Conservation (phyloP, 2,329 filamentous ascomycete genomes). For the Fusarium sp. region DNA sequence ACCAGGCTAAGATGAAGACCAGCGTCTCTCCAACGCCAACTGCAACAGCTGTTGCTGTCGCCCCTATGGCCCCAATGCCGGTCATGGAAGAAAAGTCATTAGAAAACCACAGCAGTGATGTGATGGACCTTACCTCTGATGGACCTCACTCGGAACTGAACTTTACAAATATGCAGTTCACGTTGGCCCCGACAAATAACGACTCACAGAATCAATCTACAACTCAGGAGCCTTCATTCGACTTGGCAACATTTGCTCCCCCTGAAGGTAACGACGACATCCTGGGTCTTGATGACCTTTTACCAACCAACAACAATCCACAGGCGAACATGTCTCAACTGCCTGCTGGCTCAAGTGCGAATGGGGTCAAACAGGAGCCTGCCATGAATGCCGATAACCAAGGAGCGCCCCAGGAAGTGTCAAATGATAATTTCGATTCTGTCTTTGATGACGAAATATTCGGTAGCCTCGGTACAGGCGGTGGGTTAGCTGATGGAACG, state of each 20-base stretch:
- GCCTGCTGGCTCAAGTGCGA: constrained; percentile 23
- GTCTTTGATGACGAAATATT: constrained; percentile 59
- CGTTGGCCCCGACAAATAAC: constrained; percentile 58
- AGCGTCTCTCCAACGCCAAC: constrained; percentile 32
- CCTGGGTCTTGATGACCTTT: constrained; percentile 47
- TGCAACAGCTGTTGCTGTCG: constrained; percentile 19
- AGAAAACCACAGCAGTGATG: constrained; percentile 36
- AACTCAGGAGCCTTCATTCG: constrained; percentile 57
- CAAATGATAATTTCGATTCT: constrained; percentile 45
- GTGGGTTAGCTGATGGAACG: constrained; percentile 50
- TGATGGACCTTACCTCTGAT: constrained; percentile 34
- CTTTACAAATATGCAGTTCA: constrained; percentile 69
- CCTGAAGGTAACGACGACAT: constrained; percentile 49
- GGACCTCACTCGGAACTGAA: constrained; percentile 55
- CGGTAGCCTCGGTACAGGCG: constrained; percentile 54
- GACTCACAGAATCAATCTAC: constrained; percentile 42
- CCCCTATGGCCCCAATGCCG: constrained; percentile 46
- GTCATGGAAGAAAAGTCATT: constrained; percentile 43
- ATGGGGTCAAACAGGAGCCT: constrained; percentile 25
- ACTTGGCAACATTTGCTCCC: constrained; percentile 58
- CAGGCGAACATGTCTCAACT: constrained; percentile 25
- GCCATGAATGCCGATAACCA: constrained; percentile 13
- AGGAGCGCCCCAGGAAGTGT: constrained; percentile 21
- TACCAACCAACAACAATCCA: constrained; percentile 43
- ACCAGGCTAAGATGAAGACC: constrained; percentile 44